Base-by-base conservation (phyloP, 140 eudicot genomes). In the Cichorium intybus region DNA sequence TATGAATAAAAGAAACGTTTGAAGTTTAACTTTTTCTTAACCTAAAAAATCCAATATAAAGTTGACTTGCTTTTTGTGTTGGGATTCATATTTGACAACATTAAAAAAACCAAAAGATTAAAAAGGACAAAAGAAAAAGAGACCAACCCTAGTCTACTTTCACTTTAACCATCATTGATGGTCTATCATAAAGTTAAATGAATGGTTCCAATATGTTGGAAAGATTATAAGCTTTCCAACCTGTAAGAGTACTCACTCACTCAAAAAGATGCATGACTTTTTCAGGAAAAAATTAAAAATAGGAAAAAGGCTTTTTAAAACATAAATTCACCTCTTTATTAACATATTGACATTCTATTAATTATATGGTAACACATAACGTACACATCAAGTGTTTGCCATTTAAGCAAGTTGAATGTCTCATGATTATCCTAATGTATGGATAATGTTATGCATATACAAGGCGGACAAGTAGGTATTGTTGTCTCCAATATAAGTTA, bases 101-200 rank as follows among this genome's bases (percentile, higher is more conserved):
- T 35, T 35, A 26, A 68, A 35, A 53, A 26, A 24, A 14, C 60
- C 22, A 31, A 21, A 21, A 29, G 20, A 50, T 27, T 56, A 14
- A 27, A 27, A 56, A 56, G 31, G 43, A 27, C 17, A 55, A 15
- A 55, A 56, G 17, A 55, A 27, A 27, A 27, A 3, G 28, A 23
- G 49, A 14, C 37, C 41, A 33, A 60, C 18, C 29, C 26, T 29
- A 29, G 67, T 34, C 28, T 70, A 37, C 60, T 58, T 58, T 70
- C 53, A 59, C 75, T 70, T 59, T 70, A 57, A 59, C 75, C 75
- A 58, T 60, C 61, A 70, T 60, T 28, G 59, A 56, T 57, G 58
- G 37, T 69, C 49, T 45, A 52, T 43, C 59, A 70, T 48, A 70
- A 70, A 70, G 75, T 70, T 33, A 59, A 31, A 59, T 47, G 75